Base-by-base conservation (phyloP, 2,329 filamentous ascomycete genomes). In the Diplodia sapinea region DNA sequence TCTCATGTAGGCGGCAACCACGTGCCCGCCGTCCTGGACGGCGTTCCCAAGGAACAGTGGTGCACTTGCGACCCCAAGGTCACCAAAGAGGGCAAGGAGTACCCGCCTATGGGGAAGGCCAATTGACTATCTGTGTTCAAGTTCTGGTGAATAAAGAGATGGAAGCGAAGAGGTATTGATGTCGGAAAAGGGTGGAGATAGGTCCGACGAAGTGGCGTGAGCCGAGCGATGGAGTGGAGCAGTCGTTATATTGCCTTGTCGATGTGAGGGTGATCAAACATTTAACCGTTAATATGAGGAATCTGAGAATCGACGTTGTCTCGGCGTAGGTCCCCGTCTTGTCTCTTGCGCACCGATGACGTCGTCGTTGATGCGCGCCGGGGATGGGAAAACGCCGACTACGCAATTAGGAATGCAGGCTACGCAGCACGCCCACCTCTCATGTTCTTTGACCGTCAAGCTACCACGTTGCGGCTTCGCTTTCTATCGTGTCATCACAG, bases 1-100 rank as follows among this genome's bases (percentile, higher is more conserved):
- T 50, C 29, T 36, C 36, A 23, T 20, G 15, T 36, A 67, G 65
- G 65, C 77, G 88, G 88, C 70, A 81, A 72, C 69, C 87, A 91
- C 79, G 81, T 90, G 71, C 79, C 86, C 13, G 77, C 77, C 17
- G 88, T 92, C 72, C 86, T 92, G 81, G 86, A 89, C 75, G 73
- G 76, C 31, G 76, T 91, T 52, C 83, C 87, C 4, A 79, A 82
- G 43, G 78, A 81, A 6, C 82, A 91, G 50, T 86, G 89, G 79
- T 93, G 90, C 81, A 82, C 80, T 29, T 93, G 90, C 75, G 81
- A 84, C 72, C 89, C 89, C 33, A 86, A 86, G 74, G 81, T 91
- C 70, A 84, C 88, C 74, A 81, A 82, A 50, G 84, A 86, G 66
- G 88, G 87, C 55, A 86, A 85, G 73, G 73, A 84, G 73, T 91